phyloP scores from a whole-genome alignment of 108 stramenopile genomes.

The Skeletonema potamos region DNA sequence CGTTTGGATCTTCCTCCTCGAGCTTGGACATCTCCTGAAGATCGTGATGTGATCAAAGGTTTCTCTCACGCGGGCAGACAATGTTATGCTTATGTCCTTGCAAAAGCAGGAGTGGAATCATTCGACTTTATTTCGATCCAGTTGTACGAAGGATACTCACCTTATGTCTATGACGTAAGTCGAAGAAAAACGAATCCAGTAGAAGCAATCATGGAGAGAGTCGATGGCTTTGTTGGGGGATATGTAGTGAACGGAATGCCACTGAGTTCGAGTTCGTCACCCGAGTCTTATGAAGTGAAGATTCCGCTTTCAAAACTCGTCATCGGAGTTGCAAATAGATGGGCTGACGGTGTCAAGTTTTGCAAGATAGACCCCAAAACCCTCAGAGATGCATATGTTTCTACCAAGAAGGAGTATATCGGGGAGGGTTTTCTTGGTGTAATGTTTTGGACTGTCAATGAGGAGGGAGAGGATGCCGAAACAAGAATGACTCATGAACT shows the following conservation, averaged over 20 bases:
- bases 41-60: conserved; percentile 25
- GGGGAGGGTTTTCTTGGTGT: conserved; percentile 48
- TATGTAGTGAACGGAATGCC: conserved; percentile 18
- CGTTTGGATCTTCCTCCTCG: conserved; percentile 26
- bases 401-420: conserved; percentile 18
- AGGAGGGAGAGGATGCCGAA: conserved; percentile 48
- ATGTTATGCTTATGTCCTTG: conserved; percentile 74
- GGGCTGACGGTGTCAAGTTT: conserved; percentile 47
- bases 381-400: conserved; percentile 41
- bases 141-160: conserved; percentile 83
- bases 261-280: background rate
- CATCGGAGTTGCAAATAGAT: conserved; percentile 68
- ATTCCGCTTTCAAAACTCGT: conserved; percentile 62
- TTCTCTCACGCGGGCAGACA: conserved; percentile 79
- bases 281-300: conserved; percentile 24
- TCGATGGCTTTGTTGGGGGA: conserved; percentile 11
- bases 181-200: conserved; percentile 4
- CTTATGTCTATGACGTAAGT: conserved; percentile 55
- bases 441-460: conserved; percentile 78
- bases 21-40: conserved; percentile 37
- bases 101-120: conserved; percentile 57
- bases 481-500: conserved; percentile 2
- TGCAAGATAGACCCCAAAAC: conserved; percentile 35
- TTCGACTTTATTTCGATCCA: conserved; percentile 84
- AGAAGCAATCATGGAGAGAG: conserved; percentile 24